phyloP scores from a whole-genome alignment of 345 rosid species.

The Pelargonium nanum region DNA sequence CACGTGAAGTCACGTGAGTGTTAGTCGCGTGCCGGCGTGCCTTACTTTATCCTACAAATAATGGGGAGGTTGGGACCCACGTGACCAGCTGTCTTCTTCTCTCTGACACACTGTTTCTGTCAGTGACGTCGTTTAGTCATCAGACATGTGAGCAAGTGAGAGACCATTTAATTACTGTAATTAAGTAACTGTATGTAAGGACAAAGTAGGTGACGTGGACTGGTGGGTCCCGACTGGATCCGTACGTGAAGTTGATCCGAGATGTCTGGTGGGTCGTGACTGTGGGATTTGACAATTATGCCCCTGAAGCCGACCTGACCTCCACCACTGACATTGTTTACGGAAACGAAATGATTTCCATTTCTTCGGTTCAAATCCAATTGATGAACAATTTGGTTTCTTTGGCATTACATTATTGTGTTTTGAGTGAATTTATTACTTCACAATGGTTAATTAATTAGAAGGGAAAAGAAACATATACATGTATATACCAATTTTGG shows the following conservation, averaged over 20 bases:
- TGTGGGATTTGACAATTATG: neutral
- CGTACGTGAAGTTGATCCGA: neutral
- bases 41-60: slow-evolving; percentile 32
- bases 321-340: too few species aligned
- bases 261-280: neutral
- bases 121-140: slow-evolving; percentile 10
- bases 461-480: too few species aligned
- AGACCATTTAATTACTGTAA: too few species aligned
- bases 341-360: too few species aligned
- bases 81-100: slow-evolving; percentile 28
- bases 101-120: slow-evolving; percentile 15
- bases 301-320: neutral
- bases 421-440: too few species aligned
- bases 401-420: too few species aligned
- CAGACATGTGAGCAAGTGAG: slow-evolving; percentile 24
- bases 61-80: slow-evolving; percentile 26
- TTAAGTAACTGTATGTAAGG: too few species aligned
- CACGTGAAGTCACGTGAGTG: slow-evolving; percentile 53
- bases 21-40: slow-evolving; percentile 59
- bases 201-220: neutral
- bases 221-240: neutral
- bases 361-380: too few species aligned
- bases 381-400: too few species aligned
- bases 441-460: too few species aligned
- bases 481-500: too few species aligned